Evolutionary conservation across 2,329 filamentous ascomycete species (phyloP), one percentile per base, ranked within the genome.

Genomic region (Botrytis porri): DNA sequence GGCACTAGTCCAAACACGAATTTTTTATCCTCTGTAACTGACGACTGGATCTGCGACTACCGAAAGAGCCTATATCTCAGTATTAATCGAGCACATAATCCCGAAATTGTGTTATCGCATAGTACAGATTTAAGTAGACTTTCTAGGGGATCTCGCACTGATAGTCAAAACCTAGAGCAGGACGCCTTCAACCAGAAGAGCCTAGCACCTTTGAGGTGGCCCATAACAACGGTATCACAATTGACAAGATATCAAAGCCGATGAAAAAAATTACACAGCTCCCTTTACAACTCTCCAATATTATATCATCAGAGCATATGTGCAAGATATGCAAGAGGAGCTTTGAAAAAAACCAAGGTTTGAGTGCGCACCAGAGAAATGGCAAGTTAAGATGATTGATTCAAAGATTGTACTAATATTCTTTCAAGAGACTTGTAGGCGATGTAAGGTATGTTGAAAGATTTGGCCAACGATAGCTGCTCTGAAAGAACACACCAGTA

Each of bases 1-100:
- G 25, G 61, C 70, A 5, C 48, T 71, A 1, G 60, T 71, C 4
- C 70, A 66, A 10, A 71, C 61, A 35, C 37, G 39, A 71, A 71
- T n/a, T 66, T 71, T 37, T n/a, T 29, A 20, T 12, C 45, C 57
- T 59, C 20, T 20, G 48, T 48, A 6, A 18, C 48, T n/a, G n/a
- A 57, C 2, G 29, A 22, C n/a, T 48, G 48, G 35, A n/a, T 35
- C 1, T 39, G 45, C 20, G 45, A 41, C 12, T n/a, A 66, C 20
- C 61, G 22, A 18, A 71, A 39, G 37, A 4, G 32, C 32, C 1
- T 64, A 20, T 63, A 71, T 66, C 14, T 66, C 10, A 39, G n/a
- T 43, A 32, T 51, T 18, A 8, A 51, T 10, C 29, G 10, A 66
- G 48, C 32, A n/a, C 22, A 66, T 16, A 12, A 66, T 14, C 48